These are phyloP conservation scores for Zostera marina DNA, from an alignment of 116 monocot species.

Conservation along the genomic window DNA sequence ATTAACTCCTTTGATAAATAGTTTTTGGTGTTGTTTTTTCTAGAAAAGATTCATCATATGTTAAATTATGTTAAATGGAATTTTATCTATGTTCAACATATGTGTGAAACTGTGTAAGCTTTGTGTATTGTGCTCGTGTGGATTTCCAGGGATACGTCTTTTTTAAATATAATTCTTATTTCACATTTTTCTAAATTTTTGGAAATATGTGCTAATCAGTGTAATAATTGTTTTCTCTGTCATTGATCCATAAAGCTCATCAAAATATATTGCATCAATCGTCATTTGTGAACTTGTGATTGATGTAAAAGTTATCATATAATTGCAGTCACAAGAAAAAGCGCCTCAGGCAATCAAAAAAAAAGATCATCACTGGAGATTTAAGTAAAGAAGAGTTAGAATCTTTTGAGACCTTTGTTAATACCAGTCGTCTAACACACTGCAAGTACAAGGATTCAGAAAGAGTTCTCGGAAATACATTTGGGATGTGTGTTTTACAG, in stretches of 20 bases:
- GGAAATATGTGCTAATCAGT: neutral
- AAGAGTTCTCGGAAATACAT: slow-evolving; percentile 89
- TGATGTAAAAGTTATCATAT: neutral
- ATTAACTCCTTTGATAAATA: neutral
- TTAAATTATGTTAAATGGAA: too few relatives aligned
- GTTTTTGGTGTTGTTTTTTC: too few relatives aligned
- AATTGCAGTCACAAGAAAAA: slow-evolving; percentile 76
- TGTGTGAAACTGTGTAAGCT: neutral
- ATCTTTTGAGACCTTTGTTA: slow-evolving; percentile 62
- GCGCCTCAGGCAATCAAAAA: slow-evolving; percentile 73
- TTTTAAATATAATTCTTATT: neutral
- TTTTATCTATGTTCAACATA: too few relatives aligned
- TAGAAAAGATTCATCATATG: too few relatives aligned
- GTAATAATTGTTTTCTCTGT: too few relatives aligned
- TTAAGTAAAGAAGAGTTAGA: slow-evolving; percentile 71
- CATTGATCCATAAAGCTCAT: too few relatives aligned
- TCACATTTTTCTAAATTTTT: neutral
- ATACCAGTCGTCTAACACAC: slow-evolving; percentile 63
- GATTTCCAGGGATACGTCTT: neutral
- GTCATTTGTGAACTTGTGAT: neutral
- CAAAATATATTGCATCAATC: neutral
- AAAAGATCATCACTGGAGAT: slow-evolving; percentile 47
- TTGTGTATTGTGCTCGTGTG: neutral
- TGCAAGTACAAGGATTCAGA: slow-evolving; percentile 85
- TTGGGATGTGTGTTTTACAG: slow-evolving; percentile 98